Evolutionary conservation across 164 flowering plant genomes (phyloP).

Genomic region (Euptelea pleiosperma): DNA sequence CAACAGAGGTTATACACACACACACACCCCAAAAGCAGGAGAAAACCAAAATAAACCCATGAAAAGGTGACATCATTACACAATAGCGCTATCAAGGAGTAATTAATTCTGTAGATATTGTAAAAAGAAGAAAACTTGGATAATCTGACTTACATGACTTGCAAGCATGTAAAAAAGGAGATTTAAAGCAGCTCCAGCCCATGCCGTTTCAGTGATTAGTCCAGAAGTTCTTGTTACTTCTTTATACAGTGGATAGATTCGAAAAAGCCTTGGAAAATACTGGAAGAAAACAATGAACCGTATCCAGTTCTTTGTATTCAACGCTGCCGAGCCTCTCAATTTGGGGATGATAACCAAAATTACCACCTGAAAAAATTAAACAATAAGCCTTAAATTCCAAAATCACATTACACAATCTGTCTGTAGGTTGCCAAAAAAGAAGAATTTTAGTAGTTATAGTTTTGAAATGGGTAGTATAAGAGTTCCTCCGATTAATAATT

Average conservation of each 20-base stretch:
- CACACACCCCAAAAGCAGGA: neutral
- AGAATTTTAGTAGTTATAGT: too few relatives aligned
- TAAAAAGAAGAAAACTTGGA: constrained; percentile 1
- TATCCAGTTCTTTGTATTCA: constrained; percentile 67
- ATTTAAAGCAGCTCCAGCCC: constrained; percentile 96
- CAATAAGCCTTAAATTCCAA: neutral
- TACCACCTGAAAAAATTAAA: constrained; percentile 46
- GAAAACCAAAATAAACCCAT: neutral
- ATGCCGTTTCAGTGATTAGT: constrained; percentile 83
- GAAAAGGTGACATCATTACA: neutral
- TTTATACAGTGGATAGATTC: constrained; percentile 65
- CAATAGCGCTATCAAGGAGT: neutral
- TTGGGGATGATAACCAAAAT: constrained; percentile 52
- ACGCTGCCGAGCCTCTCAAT: constrained; percentile 48
- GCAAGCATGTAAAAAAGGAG: constrained; percentile 96
- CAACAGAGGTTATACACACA: neutral
- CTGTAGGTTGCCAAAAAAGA: neutral
- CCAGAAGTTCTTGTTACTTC: constrained; percentile 87
- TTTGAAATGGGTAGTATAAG: too few relatives aligned
- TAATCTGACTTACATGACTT: constrained; percentile 84
- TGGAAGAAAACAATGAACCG: constrained; percentile 66
- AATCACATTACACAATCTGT: neutral
- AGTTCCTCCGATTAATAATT: too few relatives aligned
- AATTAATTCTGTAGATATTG: neutral
- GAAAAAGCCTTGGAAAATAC: constrained; percentile 70